Percentiles rank a stretch among this genome's conserved stretches.
phyloP scores from a whole-genome alignment of 257 asterid species.

The Nicotiana sylvestris region DNA sequence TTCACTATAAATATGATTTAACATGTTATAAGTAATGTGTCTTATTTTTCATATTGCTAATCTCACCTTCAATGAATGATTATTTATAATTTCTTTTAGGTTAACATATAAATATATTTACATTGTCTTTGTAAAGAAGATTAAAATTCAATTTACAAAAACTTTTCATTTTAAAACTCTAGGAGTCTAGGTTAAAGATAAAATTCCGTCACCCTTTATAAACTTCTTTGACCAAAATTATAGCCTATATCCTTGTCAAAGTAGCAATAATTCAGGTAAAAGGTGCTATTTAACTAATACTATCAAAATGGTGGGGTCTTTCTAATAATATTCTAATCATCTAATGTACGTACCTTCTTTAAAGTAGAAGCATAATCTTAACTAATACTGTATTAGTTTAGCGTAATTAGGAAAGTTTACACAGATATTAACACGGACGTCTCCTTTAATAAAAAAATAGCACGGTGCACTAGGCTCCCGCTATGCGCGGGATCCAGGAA shows the following conservation, averaged over 20 bases:
- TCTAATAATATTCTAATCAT: background rate
- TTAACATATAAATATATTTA: background rate
- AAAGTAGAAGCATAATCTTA: background rate
- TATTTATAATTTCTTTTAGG: too few species aligned
- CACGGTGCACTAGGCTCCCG: too few species aligned
- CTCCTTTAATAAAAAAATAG: background rate
- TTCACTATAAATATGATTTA: background rate
- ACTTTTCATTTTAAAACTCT: background rate
- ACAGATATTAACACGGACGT: background rate
- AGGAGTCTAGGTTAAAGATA: background rate
- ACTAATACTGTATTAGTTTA: background rate
- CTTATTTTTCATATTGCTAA: background rate
- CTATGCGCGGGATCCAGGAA: too few species aligned
- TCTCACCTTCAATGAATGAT: background rate
- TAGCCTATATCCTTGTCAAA: background rate
- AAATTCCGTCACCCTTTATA: background rate
- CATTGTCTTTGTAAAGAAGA: background rate
- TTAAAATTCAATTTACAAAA: background rate
- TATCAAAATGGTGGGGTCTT: background rate
- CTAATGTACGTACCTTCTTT: background rate
- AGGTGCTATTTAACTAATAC: background rate
- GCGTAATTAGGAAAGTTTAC: background rate
- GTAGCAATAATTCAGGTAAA: slow-evolving; percentile 1
- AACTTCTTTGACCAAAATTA: background rate
- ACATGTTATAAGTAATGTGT: background rate